These are phyloP conservation scores for Acrocalymma vagum DNA, from an alignment of 2,329 filamentous ascomycete genomes.

Conservation along the genomic window DNA sequence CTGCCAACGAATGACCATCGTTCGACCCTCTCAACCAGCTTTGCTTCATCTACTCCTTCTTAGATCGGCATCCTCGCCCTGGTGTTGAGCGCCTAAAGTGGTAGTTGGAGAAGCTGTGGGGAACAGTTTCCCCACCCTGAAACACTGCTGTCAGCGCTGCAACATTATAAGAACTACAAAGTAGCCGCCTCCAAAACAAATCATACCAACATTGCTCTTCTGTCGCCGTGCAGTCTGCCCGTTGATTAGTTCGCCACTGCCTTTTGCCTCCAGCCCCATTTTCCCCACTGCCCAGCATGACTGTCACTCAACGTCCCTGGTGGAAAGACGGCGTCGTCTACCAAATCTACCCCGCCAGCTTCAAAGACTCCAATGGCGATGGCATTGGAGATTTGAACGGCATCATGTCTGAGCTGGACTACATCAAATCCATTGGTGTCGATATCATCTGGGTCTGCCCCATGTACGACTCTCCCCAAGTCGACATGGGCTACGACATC, in stretches of 20 bases:
- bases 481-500: conserved; percentile 54
- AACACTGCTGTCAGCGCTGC: too few relatives aligned
- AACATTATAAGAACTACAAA: too few relatives aligned
- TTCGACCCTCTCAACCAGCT: too few relatives aligned
- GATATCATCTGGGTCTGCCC: conserved; percentile 48
- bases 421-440: conserved; percentile 59
- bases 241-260: too few relatives aligned
- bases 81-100: too few relatives aligned
- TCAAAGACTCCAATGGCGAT: conserved; percentile 66
- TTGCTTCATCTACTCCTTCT: too few relatives aligned
- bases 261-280: too few relatives aligned
- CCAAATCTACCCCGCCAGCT: conserved; percentile 70
- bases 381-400: conserved; percentile 66
- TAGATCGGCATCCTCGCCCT: too few relatives aligned
- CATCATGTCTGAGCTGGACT: conserved; percentile 65
- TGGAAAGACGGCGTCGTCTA: conserved; percentile 70
- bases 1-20: too few relatives aligned
- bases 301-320: conserved; percentile 53
- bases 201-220: too few relatives aligned
- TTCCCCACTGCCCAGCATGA: conserved; percentile 38
- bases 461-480: conserved; percentile 57
- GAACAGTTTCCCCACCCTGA: conserved; percentile 1
- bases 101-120: conserved; percentile 1
- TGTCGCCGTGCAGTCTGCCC: too few relatives aligned
- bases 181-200: conserved; percentile 9